Base-by-base conservation (phyloP, 192 early-diverging fungal species). In the Entophlyctis luteolus region DNA sequence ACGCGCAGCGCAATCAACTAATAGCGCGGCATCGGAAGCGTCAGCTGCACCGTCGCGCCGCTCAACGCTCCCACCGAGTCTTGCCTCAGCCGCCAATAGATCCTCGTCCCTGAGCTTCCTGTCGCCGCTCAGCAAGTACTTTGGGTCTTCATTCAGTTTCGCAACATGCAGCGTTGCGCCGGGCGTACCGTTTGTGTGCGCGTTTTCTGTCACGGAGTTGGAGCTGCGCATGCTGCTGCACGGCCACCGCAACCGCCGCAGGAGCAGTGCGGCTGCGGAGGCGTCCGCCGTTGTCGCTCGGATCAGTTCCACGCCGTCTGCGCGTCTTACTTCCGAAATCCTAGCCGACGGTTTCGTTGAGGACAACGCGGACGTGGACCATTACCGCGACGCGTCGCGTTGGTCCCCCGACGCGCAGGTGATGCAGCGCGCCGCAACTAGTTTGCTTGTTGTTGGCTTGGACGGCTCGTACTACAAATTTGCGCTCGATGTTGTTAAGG, bases 91-190 rank as follows among this genome's bases (percentile, higher is more conserved):
- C 0, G 27, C 34, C 1, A 47, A 62, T 5, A 76, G 79, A 35
- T 87, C 88, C 75, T 77, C 81, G 46, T 76, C 79, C 38, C 85
- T 83, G 18, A 59, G 36, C 25, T 62, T 68, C 12, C 56, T 80
- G 12, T 35, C 69, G 27, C 57, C 72, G 8, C 32, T 78, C n/a
- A 49, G 67, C 22, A 92, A 92, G 67, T 97, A 97, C 73, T 97
- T 97, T 82, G 90, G 89, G n/a, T 90, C 88, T 2, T 89, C 90
- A 62, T 95, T 93, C 92, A 90, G 88, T 1, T 97, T 97, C 83
- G 91, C 91, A 5, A 91, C 93, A 59, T 91, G 88, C 62, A 85
- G 86, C 49, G 72, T 95, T 14, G 84, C 86, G 8, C 80, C 85
- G 20, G 91, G 92, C 57, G 83, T 86, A 49, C 84, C 89, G 53